Evolutionary conservation across 768 basidiomycete species (phyloP), one percentile per base, ranked within the genome.

Genomic region (Collybia sordida): DNA sequence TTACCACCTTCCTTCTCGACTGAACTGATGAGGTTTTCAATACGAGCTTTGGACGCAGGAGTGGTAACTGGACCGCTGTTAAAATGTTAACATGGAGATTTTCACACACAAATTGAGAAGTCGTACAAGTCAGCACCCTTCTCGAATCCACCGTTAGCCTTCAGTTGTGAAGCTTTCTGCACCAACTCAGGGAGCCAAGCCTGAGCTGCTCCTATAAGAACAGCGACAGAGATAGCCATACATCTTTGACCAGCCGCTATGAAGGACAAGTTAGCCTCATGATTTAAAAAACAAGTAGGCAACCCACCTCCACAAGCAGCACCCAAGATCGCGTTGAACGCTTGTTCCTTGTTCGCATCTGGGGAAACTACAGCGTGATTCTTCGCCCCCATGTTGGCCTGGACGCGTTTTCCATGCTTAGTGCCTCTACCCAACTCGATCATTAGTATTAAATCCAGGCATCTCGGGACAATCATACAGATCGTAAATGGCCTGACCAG

Each of bases 291-390:
- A 62, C 54, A 24, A 49, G 2, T 36, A 19, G 39, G 2, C 51
- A 21, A 42, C 74, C 57, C 60, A 88, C 86, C 86, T 47, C 95
- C 95, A 57, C 97, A 98, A 4, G 93, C 95, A 36, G 95, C 95
- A 12, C 95, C 95, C 43, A 93, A 73, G 44, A 98, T 84, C 0
- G 94, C 92, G 69, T 98, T 98, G 31, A 98, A 70, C 9, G 93
- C 85, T 22, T 90, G 76, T 58, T 97, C 95, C 67, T 88, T 91
- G 72, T 96, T 98, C 19, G 94, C 94, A 68, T 97, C 94, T 17
- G 93, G 89, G 91, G 96, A 93, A 58, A 96, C 66, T 11, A 96
- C 80, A 15, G 86, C 92, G 66, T 96, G 94, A 59, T 96, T 98
- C 74, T 99, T 99, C 23, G 96, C 96, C n/a, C 96, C 96, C 68